A percentile compares a stretch with the other conserved stretches of the same genome.
These are phyloP conservation scores for Teunomyces atbi DNA, from an alignment of 805 yeast species.

Conservation along the genomic window DNA sequence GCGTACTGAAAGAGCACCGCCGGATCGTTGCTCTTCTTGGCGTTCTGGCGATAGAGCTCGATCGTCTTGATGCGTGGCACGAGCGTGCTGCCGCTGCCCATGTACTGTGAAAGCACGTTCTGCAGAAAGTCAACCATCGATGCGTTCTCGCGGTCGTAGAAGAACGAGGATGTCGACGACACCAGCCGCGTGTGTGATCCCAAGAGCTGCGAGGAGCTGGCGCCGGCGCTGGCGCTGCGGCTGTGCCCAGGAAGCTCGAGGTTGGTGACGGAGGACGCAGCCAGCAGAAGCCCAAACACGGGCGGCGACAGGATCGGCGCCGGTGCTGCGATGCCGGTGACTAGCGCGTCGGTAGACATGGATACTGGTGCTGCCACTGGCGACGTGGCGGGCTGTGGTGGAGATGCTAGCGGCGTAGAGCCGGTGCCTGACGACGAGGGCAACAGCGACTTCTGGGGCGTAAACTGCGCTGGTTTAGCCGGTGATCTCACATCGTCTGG, in stretches of 20 bases:
- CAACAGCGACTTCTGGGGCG: no score
- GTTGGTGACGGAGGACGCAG: conserved; percentile 37
- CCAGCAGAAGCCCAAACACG: conserved; percentile 21
- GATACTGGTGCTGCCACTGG: background rate
- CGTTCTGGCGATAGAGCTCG: conserved; percentile 83
- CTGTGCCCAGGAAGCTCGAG: conserved; percentile 17
- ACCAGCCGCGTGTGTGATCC: conserved; percentile 30
- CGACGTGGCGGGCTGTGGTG: background rate
- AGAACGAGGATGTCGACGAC: conserved; percentile 38
- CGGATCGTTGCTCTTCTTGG: conserved; percentile 82
- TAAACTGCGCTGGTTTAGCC: no score
- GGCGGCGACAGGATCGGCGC: background rate
- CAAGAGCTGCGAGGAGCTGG: conserved; percentile 18
- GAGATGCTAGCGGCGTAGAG: background rate
- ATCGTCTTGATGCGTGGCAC: conserved; percentile 79
- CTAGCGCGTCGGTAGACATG: no score
- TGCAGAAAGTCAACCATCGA: conserved; percentile 52
- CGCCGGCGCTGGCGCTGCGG: conserved; percentile 19
- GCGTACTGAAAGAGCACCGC: conserved; percentile 87
- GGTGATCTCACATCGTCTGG: no score
- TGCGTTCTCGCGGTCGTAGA: conserved; percentile 33
- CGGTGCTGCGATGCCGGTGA: no score
- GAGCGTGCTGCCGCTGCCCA: conserved; percentile 51
- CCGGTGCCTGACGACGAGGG: no score
- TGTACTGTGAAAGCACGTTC: conserved; percentile 48